Percentiles rank a stretch among this genome's conserved stretches.
phyloP scores from a whole-genome alignment of 2,329 filamentous ascomycete species.

The Nannizziopsis barbatae region DNA sequence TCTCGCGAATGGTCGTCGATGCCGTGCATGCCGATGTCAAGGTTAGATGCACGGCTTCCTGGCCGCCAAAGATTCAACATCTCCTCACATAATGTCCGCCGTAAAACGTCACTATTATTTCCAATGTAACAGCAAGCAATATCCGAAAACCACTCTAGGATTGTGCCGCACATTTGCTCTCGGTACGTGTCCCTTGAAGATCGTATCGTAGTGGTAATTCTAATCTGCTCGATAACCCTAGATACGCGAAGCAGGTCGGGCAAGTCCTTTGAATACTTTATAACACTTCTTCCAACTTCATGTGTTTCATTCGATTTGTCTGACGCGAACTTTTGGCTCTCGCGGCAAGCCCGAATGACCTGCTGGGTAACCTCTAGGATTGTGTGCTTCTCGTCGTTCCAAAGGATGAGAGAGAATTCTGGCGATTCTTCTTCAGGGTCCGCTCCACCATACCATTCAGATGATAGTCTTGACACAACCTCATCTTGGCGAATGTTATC shows the following conservation, averaged over 20 bases:
- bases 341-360: slow-evolving; percentile 76
- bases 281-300: slow-evolving; percentile 71
- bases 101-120: slow-evolving; percentile 64
- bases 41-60: slow-evolving; percentile 73
- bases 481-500: slow-evolving; percentile 76
- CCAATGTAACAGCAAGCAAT: slow-evolving; percentile 83
- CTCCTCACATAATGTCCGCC: slow-evolving; percentile 79
- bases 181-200: slow-evolving; percentile 90
- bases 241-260: slow-evolving; percentile 64
- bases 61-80: slow-evolving; percentile 76
- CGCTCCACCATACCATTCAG: slow-evolving; percentile 58
- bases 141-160: slow-evolving; percentile 91
- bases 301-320: slow-evolving; percentile 79
- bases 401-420: slow-evolving; percentile 76
- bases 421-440: slow-evolving; percentile 52
- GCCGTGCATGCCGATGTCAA: slow-evolving; percentile 62
- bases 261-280: slow-evolving; percentile 65
- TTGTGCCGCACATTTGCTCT: slow-evolving; percentile 96
- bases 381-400: slow-evolving; percentile 99
- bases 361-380: slow-evolving; percentile 82
- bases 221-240: slow-evolving; percentile 83
- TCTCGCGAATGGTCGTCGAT: slow-evolving; percentile 69
- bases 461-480: slow-evolving; percentile 60
- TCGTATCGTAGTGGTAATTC: slow-evolving; percentile 87
- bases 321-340: slow-evolving; percentile 56